Evolutionary conservation across 2,329 filamentous ascomycete species (phyloP).

Genomic region (Cytospora piceicola): DNA sequence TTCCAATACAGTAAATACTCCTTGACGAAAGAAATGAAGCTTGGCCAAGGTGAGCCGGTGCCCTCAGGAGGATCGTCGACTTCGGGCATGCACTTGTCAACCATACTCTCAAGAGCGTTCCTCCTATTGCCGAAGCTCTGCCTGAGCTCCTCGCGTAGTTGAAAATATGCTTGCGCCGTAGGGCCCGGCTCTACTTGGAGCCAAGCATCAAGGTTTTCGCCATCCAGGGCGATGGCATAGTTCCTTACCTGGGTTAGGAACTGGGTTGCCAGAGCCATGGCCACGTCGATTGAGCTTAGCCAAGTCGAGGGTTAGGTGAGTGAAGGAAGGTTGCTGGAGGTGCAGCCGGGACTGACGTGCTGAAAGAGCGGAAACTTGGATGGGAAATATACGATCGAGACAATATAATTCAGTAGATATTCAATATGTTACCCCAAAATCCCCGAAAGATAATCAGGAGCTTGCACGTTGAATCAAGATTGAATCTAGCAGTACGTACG

Average conservation of each 20-base stretch:
- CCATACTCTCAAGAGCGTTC: slow-evolving; percentile 63
- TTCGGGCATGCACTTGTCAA: slow-evolving; percentile 67
- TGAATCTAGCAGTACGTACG: background rate
- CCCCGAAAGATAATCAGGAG: background rate
- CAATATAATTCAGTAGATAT: background rate
- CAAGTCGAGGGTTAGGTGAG: background rate
- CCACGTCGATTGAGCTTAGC: slow-evolving; percentile 18
- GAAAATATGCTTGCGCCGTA: slow-evolving; percentile 60
- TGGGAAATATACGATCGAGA: background rate
- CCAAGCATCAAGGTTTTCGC: slow-evolving; percentile 67
- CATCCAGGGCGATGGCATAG: slow-evolving; percentile 67
- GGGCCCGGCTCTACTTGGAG: slow-evolving; percentile 75
- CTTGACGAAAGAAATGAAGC: slow-evolving; percentile 78
- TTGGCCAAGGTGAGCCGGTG: slow-evolving; percentile 70
- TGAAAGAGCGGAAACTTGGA: background rate
- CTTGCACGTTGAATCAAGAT: background rate
- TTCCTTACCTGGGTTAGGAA: slow-evolving; percentile 69
- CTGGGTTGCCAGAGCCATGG: slow-evolving; percentile 66
- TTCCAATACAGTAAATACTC: slow-evolving; percentile 82
- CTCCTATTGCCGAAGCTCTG: slow-evolving; percentile 48
- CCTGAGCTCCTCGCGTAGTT: slow-evolving; percentile 70
- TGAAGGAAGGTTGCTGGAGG: background rate
- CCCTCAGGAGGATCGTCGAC: slow-evolving; percentile 67
- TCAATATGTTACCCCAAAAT: background rate
- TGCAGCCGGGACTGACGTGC: background rate